A percentile compares a stretch with the other conserved stretches of the same genome.
phyloP scores from a whole-genome alignment of 345 rosid genomes.

The Eucalyptus sp. region DNA sequence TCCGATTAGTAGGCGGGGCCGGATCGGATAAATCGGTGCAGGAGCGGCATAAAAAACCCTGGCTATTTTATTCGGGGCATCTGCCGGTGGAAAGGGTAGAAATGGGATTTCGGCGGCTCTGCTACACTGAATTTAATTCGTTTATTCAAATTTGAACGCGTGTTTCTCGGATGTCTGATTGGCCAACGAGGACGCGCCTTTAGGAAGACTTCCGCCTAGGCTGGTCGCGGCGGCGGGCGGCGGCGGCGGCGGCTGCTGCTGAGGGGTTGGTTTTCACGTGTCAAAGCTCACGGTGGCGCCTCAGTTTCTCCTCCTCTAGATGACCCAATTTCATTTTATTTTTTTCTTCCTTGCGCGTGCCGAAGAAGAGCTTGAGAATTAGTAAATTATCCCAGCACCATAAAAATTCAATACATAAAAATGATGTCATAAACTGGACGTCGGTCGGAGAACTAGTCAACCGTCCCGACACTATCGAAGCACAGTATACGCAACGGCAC shows the following conservation, averaged over 20 bases:
- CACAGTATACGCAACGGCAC: fast-evolving
- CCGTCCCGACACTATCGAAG: not conserved
- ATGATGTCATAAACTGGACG: not conserved
- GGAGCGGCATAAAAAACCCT: not conserved
- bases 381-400: not conserved
- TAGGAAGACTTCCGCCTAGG: not conserved
- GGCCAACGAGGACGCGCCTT: not conserved
- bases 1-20: not conserved
- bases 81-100: not conserved
- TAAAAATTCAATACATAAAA: not conserved
- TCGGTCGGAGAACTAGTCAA: not conserved
- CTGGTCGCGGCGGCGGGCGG: not conserved
- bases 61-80: not conserved
- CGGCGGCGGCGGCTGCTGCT: not conserved
- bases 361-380: not conserved
- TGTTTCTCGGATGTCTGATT: not conserved
- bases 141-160: not conserved
- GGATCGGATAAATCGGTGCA: not conserved
- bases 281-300: not conserved
- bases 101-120: not conserved
- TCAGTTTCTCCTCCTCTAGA: not conserved
- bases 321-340: not conserved
- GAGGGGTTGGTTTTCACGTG: not conserved
- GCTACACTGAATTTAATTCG: not conserved
- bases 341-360: fast-evolving